Base-by-base conservation (phyloP, 192 early-diverging fungal species). In the Rhizophagus prolifer region DNA sequence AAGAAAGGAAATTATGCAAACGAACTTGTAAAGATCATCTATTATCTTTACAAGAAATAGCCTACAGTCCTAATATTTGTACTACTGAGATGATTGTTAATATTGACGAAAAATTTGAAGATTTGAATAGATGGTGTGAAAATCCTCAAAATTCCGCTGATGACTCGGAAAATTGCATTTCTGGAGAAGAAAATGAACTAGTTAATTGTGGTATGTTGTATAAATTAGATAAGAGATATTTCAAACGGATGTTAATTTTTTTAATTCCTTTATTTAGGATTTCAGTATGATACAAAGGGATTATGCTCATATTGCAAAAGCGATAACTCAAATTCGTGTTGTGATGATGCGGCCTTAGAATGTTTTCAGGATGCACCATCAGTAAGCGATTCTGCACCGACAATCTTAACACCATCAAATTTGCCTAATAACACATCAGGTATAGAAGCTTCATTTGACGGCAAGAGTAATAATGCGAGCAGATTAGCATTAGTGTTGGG, bases 171-270 rank as follows among this genome's bases (percentile, higher is more conserved):
- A 31, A 26, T 60, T 76, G 74, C 26, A 66, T 76, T n/a, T 76
- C 74, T 5, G 74, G 74, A 62, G 34, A 31, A 30, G n/a, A 25
- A 28, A 76, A 76, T 34, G 74, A 76, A 54, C 3, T 14, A 31
- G 8, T 31, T 5, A 76, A 41, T 66, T 76, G 74, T 66, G 74
- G 74, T 76, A 76, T 25, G 74, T 76, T 44, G 7, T 59, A 41
- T 61, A 21, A 54, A n/a, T 58, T 2, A 28, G 30, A n/a, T 26
- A 26, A 58, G 26, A 25, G 71, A 31, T 21, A 31, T n/a, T n/a
- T 10, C 63, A 10, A 58, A 30, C 4, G 19, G 26, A 74, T 47
- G n/a, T 16, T 62, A 46, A 74, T 63, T 74, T 74, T 44, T 16
- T n/a, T 41, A 7, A 16, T 44, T 41, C 31, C 1, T 34, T 60